Evolutionary conservation across 1,284 basidiomycete genomes (phyloP), one percentile per base, ranked within the genome.

Genomic region (Apiotrichum porosum): DNA sequence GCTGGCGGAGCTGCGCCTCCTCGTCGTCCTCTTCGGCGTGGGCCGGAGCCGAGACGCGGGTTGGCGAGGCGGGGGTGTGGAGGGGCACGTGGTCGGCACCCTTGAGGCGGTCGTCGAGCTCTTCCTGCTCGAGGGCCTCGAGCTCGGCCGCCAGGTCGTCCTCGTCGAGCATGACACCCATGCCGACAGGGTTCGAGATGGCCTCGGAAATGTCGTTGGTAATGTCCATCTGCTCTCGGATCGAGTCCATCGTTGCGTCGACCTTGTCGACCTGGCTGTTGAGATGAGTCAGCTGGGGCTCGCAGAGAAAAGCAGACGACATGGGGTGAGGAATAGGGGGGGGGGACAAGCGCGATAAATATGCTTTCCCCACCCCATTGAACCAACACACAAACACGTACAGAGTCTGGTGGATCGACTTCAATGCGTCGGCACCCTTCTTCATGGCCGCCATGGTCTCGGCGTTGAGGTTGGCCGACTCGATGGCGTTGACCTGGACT

Each of bases 401-500:
- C 90, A 97, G 80, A 65, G 84, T 85, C 47, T 85, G 85, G 66
- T 99, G 95, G 51, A 99, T 97, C 39, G 81, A 80, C 76, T 88
- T 88, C 70, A 99, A 80, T 15, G 88, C 95, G 56, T 87, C 84
- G 0, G 92, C 83, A 35, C 90, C 95, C 74, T 89, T 88, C 84
- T 92, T 93, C 91, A 99, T 97, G 23, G 90, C 93, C 23, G 82
- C 78, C 88, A 99, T 93, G 24, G 92, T 97, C 80, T 97, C 93
- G 66, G 90, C 86, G 74, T 99, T 98, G 75, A 98, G 82, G 77
- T 97, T 98, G 41, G 95, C 95, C 18, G 88, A 91, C 75, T 98
- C 95, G 49, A 98, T 83, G 26, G 94, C 94, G 74, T 95, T 94
- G 56, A 98, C 79, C 77, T 79, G 55, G 22, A 32, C 19, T 3